These are phyloP conservation scores for Tolypocladium tropicale DNA, from an alignment of 2,329 filamentous ascomycete genomes.

Conservation along the genomic window DNA sequence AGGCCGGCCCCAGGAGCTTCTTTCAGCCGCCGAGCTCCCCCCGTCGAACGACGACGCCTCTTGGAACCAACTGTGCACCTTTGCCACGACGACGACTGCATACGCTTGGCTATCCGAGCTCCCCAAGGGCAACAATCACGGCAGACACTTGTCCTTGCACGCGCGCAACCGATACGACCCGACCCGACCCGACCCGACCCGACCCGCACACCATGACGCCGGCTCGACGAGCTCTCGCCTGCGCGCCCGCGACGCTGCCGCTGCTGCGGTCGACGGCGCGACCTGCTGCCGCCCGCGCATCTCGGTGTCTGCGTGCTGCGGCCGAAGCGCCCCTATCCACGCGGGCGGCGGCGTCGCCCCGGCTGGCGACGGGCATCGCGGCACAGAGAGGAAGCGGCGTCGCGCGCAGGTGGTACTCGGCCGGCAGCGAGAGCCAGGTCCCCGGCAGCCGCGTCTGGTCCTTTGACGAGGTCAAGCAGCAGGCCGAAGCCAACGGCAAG, in stretches of 20 bases:
- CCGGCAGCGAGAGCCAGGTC: neutral
- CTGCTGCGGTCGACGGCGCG: neutral
- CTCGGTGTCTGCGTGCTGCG: neutral
- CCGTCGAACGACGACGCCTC: neutral
- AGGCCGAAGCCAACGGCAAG: conserved; percentile 13
- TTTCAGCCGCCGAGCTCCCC: neutral
- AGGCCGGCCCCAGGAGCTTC: neutral
- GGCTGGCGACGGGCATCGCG: neutral
- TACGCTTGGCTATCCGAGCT: neutral
- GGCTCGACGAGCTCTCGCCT: neutral
- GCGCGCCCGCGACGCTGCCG: neutral
- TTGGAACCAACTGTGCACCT: neutral
- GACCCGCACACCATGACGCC: neutral
- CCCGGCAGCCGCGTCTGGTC: conserved; percentile 28
- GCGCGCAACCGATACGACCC: neutral
- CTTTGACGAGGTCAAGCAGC: conserved; percentile 38
- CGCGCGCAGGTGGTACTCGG: conserved; percentile 15
- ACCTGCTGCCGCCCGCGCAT: neutral
- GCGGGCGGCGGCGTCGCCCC: neutral
- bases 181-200: too few relatives aligned
- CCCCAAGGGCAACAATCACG: neutral
- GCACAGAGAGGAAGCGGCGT: neutral
- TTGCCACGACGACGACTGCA: neutral
- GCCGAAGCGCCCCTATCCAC: neutral
- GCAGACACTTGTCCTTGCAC: neutral